phyloP scores from a whole-genome alignment of 1,284 basidiomycete species.

The Rhodofomes roseus region DNA sequence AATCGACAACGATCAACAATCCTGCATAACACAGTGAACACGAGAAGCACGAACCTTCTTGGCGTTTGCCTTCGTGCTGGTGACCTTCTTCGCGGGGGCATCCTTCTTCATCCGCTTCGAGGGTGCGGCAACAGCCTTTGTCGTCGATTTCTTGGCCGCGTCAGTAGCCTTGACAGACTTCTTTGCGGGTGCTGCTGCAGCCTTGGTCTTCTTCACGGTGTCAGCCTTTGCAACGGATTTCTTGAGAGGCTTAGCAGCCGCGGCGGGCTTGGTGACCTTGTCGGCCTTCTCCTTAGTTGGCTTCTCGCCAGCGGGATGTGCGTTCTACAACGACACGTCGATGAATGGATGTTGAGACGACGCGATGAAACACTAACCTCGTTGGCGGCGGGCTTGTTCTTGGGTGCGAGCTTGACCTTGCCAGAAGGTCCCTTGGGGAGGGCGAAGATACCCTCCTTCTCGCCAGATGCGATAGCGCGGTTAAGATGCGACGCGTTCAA shows the following conservation, averaged over 20 bases:
- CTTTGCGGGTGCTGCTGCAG: conserved; percentile 10
- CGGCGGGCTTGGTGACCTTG: background rate
- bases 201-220: conserved; percentile 16
- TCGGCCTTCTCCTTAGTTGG: background rate
- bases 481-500: conserved; percentile 78
- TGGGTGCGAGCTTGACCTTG: conserved; percentile 46
- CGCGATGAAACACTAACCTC: conserved; percentile 45
- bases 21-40: background rate
- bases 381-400: conserved; percentile 44
- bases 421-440: conserved; percentile 76
- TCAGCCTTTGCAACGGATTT: conserved; percentile 22
- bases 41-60: conserved; percentile 28
- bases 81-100: conserved; percentile 38
- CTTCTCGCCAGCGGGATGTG: background rate
- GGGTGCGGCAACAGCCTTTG: conserved; percentile 19
- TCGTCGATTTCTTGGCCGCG: conserved; percentile 17
- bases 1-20: conserved; percentile 5
- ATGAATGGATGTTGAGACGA: too few species aligned
- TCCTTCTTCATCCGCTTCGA: conserved; percentile 26
- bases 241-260: conserved; percentile 27
- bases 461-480: conserved; percentile 77
- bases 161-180: conserved; percentile 19
- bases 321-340: background rate
- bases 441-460: conserved; percentile 74
- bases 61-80: conserved; percentile 23